These are phyloP conservation scores for Penicillium sp. DNA, from an alignment of 2,329 filamentous ascomycete genomes.

Conservation along the genomic window DNA sequence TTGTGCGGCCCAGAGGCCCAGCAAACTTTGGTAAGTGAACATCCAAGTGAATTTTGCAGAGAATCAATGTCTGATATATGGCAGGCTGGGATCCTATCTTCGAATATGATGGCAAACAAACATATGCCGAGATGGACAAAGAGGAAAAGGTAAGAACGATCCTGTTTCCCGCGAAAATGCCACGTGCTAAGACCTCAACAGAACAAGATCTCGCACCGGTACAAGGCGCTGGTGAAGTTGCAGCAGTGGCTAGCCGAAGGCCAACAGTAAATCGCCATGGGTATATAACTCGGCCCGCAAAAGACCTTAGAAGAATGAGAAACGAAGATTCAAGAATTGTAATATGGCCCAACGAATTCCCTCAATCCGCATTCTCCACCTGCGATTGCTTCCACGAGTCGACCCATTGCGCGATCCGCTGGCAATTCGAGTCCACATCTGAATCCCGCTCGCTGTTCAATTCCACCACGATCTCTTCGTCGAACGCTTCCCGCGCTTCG, in stretches of 20 bases:
- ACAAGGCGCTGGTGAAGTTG: slow-evolving; percentile 80
- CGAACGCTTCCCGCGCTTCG: slow-evolving; percentile 84
- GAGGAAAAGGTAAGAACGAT: slow-evolving; percentile 68
- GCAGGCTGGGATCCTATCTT: slow-evolving; percentile 95
- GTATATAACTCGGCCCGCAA: slow-evolving; percentile 16
- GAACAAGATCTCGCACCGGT: slow-evolving; percentile 91
- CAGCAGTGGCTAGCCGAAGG: slow-evolving; percentile 69
- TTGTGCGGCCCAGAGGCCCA: slow-evolving; percentile 80
- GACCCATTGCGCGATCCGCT: slow-evolving; percentile 78
- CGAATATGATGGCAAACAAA: slow-evolving; percentile 81
- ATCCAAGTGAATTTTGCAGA: not conserved
- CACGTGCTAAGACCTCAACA: slow-evolving; percentile 23
- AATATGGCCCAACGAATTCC: not conserved
- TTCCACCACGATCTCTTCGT: slow-evolving; percentile 84
- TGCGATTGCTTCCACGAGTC: slow-evolving; percentile 69
- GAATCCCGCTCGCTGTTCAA: slow-evolving; percentile 75
- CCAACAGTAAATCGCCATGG: slow-evolving; percentile 17
- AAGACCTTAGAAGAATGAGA: slow-evolving; percentile 10
- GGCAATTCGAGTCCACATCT: slow-evolving; percentile 85
- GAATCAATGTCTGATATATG: slow-evolving; percentile 1
- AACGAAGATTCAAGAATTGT: slow-evolving; percentile 2
- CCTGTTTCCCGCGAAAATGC: not conserved
- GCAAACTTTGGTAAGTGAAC: slow-evolving; percentile 69
- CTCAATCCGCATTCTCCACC: slow-evolving; percentile 28
- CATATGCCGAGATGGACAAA: slow-evolving; percentile 94